phyloP scores from a whole-genome alignment of 2,329 filamentous ascomycete species.

The Clarireedia homoeocarpa region DNA sequence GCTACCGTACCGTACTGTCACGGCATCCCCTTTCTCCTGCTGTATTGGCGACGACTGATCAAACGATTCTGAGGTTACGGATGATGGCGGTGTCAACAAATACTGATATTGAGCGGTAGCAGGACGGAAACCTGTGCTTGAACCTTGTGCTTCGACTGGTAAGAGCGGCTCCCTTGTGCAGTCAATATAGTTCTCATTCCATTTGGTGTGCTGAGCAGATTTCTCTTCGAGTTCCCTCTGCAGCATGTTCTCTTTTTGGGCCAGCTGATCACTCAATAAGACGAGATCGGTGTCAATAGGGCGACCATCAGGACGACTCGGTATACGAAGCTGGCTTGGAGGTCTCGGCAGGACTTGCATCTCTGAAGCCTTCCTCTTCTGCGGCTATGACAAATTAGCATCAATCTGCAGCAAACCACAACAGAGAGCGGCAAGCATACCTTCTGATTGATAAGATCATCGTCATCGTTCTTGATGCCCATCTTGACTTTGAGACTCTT shows the following conservation, averaged over 20 bases:
- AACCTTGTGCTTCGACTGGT: constrained; percentile 59
- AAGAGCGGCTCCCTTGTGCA: constrained; percentile 79
- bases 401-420: not conserved
- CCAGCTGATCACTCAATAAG: constrained; percentile 65
- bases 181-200: constrained; percentile 87
- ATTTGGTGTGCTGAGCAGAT: constrained; percentile 79
- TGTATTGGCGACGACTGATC: constrained; percentile 26
- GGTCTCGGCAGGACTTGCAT: constrained; percentile 48
- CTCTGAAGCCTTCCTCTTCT: constrained; percentile 62
- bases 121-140: constrained; percentile 58
- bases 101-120: constrained; percentile 64
- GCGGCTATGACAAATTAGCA: constrained; percentile 41
- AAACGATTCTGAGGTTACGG: constrained; percentile 30
- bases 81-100: constrained; percentile 55
- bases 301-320: constrained; percentile 62
- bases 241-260: constrained; percentile 76
- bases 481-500: constrained; percentile 85
- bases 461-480: constrained; percentile 79
- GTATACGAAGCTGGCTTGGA: constrained; percentile 58
- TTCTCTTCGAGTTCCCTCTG: constrained; percentile 78
- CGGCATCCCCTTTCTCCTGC: constrained; percentile 22
- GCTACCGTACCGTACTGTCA: constrained; percentile 20
- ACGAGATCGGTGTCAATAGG: constrained; percentile 71
- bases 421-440: constrained; percentile 43
- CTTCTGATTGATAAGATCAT: constrained; percentile 92